These are phyloP conservation scores for Parafenestella ontariensis DNA, from an alignment of 2,329 filamentous ascomycete species.

Conservation along the genomic window DNA sequence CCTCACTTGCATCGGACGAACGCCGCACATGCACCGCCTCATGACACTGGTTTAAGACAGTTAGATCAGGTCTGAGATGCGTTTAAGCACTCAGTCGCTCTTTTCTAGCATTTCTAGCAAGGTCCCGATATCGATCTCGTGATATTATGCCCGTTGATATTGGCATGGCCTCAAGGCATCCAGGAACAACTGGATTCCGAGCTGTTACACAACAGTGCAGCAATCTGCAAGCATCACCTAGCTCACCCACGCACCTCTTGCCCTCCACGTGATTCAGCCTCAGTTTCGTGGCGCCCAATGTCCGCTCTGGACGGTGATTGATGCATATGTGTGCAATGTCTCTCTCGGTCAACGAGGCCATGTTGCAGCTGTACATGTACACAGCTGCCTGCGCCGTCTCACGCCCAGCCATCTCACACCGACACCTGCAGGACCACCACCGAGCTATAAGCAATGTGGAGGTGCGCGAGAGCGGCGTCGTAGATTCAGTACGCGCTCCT, in stretches of 20 bases:
- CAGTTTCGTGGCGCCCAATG: conserved; percentile 7
- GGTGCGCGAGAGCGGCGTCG: conserved; percentile 6
- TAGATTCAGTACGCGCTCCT: conserved; percentile 12
- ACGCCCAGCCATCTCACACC: conserved; percentile 6
- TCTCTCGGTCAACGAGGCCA: not conserved
- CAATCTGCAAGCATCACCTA: conserved; percentile 1
- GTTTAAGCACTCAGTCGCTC: not conserved
- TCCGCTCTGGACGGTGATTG: not conserved
- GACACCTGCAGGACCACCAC: not conserved
- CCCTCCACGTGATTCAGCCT: conserved; percentile 14
- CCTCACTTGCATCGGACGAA: conserved; percentile 28
- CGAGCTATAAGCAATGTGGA: conserved; percentile 11
- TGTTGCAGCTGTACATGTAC: conserved; percentile 1
- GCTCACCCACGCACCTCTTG: not conserved
- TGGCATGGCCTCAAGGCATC: not conserved
- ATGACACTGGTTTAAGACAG: conserved; percentile 12
- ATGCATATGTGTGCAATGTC: conserved; percentile 1
- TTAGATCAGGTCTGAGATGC: not conserved
- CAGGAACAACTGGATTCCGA: not conserved
- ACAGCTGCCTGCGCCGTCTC: not conserved
- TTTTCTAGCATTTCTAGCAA: too few species aligned
- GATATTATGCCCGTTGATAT: too few species aligned
- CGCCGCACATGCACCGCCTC: conserved; percentile 19
- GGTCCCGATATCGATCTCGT: too few species aligned
- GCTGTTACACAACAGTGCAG: not conserved